Base-by-base conservation (phyloP, 2,329 filamentous ascomycete genomes). In the Xylaria sp. region DNA sequence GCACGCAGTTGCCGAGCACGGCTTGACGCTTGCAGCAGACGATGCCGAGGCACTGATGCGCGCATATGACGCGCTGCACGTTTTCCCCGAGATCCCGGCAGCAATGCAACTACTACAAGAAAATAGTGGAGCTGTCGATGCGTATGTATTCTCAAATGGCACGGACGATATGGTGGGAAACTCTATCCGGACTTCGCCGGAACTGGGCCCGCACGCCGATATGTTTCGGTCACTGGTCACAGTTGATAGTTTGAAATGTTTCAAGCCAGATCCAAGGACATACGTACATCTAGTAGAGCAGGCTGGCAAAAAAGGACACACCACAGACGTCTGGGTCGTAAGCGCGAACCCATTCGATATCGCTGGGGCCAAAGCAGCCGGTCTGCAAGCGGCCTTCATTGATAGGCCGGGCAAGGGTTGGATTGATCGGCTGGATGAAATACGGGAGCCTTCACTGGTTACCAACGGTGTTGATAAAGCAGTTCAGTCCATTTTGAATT, bases 341-440 rank as follows among this genome's bases (percentile, higher is more conserved):
- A 91, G 86, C 72, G 87, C 88, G 1, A 94, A 94, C 76, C 89
- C 92, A 2, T 94, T 94, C 76, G 92, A 94, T 76, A 81, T 91
- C 17, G 85, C 89, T 0, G 92, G 92, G 0, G 89, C 91, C 0
- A 84, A 83, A 68, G 83, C 83, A 1, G 83, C 85, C 5, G 91
- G 91, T 0, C 80, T 93, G 80, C 84, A 86, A 73, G 86, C 88
- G 28, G 88, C 85, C 13, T 93, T 90, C 88, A 86, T 94, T 6
- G 90, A 93, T 80, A 81, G 91, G 31, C 78, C 76, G 15, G 86
- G 86, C 0, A 82, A 79, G 9, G 90, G 90, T 2, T 93, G 91
- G 91, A 81, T 84, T 68, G 92, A 94, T 80, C 80, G 79, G 10
- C 79, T 92, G 54, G 84, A 86, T 4, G 83, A 83, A 33, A 76